Conservation (phyloP, 768 basidiomycete species). For the Trichaptum fuscoviolaceum region DNA sequence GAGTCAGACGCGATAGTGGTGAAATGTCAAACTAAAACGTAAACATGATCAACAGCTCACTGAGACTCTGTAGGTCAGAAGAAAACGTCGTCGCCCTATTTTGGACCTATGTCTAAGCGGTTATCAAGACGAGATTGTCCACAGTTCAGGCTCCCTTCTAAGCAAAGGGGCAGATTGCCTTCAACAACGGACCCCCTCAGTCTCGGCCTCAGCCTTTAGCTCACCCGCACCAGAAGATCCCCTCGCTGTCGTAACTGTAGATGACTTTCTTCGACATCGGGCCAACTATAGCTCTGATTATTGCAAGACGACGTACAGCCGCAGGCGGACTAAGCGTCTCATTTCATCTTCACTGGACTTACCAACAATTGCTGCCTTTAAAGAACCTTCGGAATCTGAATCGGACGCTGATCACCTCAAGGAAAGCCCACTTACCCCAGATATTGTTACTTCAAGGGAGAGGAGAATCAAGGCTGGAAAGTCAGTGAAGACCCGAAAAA, state of each 20-base stretch:
- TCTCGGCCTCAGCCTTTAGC: neutral
- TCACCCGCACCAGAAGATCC: neutral
- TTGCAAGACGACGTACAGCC: neutral
- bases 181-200: neutral
- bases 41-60: neutral
- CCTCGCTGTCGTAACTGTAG: neutral
- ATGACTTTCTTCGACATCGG: neutral
- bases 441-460: neutral
- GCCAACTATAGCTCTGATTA: neutral
- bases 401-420: neutral
- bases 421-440: neutral
- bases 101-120: neutral
- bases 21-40: neutral
- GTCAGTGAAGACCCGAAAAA: neutral
- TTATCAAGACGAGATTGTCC: neutral
- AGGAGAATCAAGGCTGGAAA: neutral
- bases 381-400: neutral
- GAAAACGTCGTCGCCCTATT: neutral
- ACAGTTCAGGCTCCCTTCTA: too few species aligned
- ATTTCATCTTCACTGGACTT: neutral
- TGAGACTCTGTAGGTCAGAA: neutral
- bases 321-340: neutral
- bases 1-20: neutral
- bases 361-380: neutral
- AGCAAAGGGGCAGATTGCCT: neutral